Base-by-base conservation (phyloP, 192 early-diverging fungal species). In the Umbelopsis isabellina region DNA sequence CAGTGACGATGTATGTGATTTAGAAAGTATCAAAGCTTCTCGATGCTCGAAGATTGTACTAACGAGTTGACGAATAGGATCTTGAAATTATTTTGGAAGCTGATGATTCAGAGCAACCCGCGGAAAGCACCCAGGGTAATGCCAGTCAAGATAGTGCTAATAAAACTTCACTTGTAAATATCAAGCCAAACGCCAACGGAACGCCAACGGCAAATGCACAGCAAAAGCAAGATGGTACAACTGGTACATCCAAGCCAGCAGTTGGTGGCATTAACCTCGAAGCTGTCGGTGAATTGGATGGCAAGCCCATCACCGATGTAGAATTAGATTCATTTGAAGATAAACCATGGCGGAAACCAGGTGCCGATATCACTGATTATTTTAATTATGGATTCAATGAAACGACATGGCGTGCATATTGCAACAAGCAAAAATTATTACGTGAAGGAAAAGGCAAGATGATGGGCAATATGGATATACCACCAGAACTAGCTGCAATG, bases 301-400 rank as follows among this genome's bases (percentile, higher is more conserved):
- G 91, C 4, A 85, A 92, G 64, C 90, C 90, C 55, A 85, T 98
- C 55, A 93, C 84, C 75, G 94, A 96, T 61, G 90, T 95, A 12
- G 96, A 98, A 79, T 72, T 98, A 70, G 98, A 98, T 70, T 77
- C 88, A 33, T 85, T 93, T 10, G 95, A 98, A 46, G 98, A 99
- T 67, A 99, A 99, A 74, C 95, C 96, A 51, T 99, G 98, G 97
- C 81, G 95, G 66, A 93, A 89, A 30, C 93, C 93, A 15, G 92
- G 91, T 52, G 95, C 97, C 3, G 98, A 99, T 72, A 87, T 98
- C 44, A 97, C 97, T 2, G 98, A 99, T 77, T 99, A 97, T 82
- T 99, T 99, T 83, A 99, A 99, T 84, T 99, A 94, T 84, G 98
- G 98, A 2, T 98, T 99, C 75, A 97, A 93, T 78, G 97, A 99